phyloP scores from a whole-genome alignment of 2,329 filamentous ascomycete species.

The Leptoxyphium fumago region DNA sequence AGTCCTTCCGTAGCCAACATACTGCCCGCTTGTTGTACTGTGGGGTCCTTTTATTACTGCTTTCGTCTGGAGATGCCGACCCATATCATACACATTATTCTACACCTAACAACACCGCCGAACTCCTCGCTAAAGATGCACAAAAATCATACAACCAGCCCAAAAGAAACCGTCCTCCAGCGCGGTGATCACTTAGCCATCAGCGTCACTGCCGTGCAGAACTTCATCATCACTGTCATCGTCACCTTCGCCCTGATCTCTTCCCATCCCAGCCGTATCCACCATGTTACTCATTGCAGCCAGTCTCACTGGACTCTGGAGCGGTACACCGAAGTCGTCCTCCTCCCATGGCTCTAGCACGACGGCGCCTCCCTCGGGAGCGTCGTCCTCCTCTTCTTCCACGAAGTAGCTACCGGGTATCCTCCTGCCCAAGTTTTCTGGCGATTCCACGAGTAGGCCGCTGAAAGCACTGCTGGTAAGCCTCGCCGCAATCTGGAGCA shows the following conservation, averaged over 20 bases:
- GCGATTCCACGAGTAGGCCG: slow-evolving; percentile 14
- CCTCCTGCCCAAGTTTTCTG: slow-evolving; percentile 31
- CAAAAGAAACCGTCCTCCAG: too few relatives aligned
- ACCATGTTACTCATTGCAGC: slow-evolving; percentile 7
- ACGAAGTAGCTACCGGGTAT: slow-evolving; percentile 43
- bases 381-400: slow-evolving; percentile 38
- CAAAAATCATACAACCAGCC: not conserved
- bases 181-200: too few relatives aligned
- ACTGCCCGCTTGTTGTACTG: too few relatives aligned
- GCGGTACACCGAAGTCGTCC: slow-evolving; percentile 42
- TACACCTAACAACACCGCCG: not conserved
- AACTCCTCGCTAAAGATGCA: not conserved
- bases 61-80: too few relatives aligned
- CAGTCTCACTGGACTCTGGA: slow-evolving; percentile 19
- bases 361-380: slow-evolving; percentile 11
- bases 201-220: too few relatives aligned
- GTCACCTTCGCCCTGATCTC: not conserved
- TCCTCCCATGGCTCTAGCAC: slow-evolving; percentile 27
- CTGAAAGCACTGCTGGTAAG: slow-evolving; percentile 41
- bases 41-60: too few relatives aligned
- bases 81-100: too few relatives aligned
- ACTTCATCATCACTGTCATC: not conserved
- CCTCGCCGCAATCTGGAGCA: slow-evolving; percentile 66
- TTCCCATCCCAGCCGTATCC: slow-evolving; percentile 3
- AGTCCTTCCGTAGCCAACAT: too few relatives aligned